A percentile compares a stretch with the other conserved stretches of the same genome.
These are phyloP conservation scores for Pestalotiopsis sp. DNA, from an alignment of 2,329 filamentous ascomycete species.

Conservation along the genomic window DNA sequence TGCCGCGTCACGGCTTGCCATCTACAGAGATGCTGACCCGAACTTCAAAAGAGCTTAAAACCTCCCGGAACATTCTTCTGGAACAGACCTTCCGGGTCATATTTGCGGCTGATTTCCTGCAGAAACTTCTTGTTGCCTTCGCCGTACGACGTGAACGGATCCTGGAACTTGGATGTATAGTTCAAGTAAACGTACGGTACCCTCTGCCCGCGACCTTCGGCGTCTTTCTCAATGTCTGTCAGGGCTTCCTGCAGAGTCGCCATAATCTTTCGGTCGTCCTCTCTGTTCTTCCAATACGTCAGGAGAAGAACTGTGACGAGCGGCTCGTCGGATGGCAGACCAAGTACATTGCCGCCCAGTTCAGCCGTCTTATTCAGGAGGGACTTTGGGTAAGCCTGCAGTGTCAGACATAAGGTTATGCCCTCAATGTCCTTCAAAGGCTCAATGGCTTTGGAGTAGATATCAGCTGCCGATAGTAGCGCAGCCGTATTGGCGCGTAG, in stretches of 20 bases:
- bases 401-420: neutral
- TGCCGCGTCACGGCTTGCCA: too few relatives aligned
- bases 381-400: neutral
- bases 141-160: slow-evolving; percentile 21
- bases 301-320: neutral
- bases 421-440: neutral
- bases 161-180: slow-evolving; percentile 21
- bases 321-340: neutral
- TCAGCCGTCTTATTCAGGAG: neutral
- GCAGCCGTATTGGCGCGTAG: neutral
- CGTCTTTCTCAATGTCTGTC: neutral
- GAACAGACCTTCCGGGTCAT: slow-evolving; percentile 29
- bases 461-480: neutral
- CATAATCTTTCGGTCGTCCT: neutral
- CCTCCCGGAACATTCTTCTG: slow-evolving; percentile 24
- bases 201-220: neutral
- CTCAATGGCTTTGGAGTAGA: neutral
- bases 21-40: neutral
- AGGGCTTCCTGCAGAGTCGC: neutral
- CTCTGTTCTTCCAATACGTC: neutral
- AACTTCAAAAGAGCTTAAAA: slow-evolving; percentile 18
- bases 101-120: slow-evolving; percentile 22
- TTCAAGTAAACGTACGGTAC: slow-evolving; percentile 20
- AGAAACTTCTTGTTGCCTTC: slow-evolving; percentile 17
- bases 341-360: neutral